Evolutionary conservation across 208 protist species (phyloP), one percentile per base, ranked within the genome.

Genomic region (Trypanosoma congolense): DNA sequence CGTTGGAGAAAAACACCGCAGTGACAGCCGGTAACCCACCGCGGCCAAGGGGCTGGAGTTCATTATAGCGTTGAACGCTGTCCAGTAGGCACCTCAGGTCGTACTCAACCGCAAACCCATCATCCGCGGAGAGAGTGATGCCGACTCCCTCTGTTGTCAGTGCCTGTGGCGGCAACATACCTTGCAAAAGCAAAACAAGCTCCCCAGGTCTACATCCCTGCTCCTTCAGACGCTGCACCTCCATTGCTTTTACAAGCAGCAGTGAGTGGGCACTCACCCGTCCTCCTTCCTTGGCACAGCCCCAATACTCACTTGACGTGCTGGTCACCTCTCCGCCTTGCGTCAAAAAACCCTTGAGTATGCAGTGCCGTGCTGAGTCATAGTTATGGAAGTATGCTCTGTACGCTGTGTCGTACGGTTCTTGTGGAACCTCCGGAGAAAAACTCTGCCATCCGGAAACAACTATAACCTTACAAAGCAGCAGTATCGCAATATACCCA

Each of bases 81-180:
- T 21, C 41, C 26, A 57, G 33, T 16, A 65, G 49, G 33, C 50
- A 58, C 16, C 41, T 65, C 29, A 65, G 43, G 31, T 57, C 59
- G 38, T 29, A 56, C 24, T 14, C 25, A 33, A 6, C 30, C 16
- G 10, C 5, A 22, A 31, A 6, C 16, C 30, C n/a, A 31, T 18
- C 24, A 4, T 35, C 19, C 18, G 5, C 21, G 10, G 21, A 19
- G 21, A n/a, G 3, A 2, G 55, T 48, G 26, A 63, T 30, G 4
- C 31, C 57, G n/a, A 63, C 21, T n/a, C 57, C 57, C 22, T 33
- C 25, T 4, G 48, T 21, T 16, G n/a, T 19, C 8, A 41, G 2
- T 24, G 4, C 16, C 0, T 40, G 10, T 10, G 40, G 9, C 5
- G 36, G 14, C 14, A 3, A 22, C 19, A 63, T 28, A 3, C n/a